Evolutionary conservation across 768 basidiomycete species (phyloP), one percentile per base, ranked within the genome.

Genomic region (Tulasnella sp.): DNA sequence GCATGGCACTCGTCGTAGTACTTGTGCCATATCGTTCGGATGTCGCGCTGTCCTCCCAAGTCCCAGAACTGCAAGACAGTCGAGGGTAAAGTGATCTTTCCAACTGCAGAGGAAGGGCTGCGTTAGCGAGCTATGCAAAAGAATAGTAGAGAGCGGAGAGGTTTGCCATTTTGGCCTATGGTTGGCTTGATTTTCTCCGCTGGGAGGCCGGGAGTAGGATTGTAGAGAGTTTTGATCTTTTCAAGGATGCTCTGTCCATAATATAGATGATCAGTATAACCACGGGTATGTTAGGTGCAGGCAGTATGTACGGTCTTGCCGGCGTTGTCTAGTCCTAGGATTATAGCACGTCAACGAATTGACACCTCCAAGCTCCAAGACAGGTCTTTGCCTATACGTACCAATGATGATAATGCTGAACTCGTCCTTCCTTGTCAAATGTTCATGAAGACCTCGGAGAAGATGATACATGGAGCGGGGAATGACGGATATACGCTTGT

Each of bases 1-100:
- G 93, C 94, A 70, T 99, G 94, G 63, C 92, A 96, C 68, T 97
- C 92, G 57, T 90, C 86, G 69, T 94, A 97, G 72, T 99, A 99
- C 58, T 80, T 77, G 12, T 85, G 82, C 93, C 94, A 98, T 64
- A 99, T 94, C 34, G 83, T 85, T 27, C 94, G 79, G 42, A 99
- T 94, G 22, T 93, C 92, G 1, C 85, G 76, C 68, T 98, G 94
- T 0, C 94, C 94, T 10, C 96, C 94, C 9, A 99, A 77, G 68
- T 99, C 96, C 83, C 92, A 96, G 76, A 98, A 97, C 67, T 91
- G 89, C 25, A 98, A 80, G 27, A 94, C 86, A 0, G 92, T 92
- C 0, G 92, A 94, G 0, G 96, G 91, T 3, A 99, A 78, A 0
- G 83, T 84, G 60, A 98, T 92, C 69, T 89, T 90, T 41, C 94